Base-by-base conservation (phyloP, 257 asterid genomes). In the Ophiorrhiza pumila region DNA sequence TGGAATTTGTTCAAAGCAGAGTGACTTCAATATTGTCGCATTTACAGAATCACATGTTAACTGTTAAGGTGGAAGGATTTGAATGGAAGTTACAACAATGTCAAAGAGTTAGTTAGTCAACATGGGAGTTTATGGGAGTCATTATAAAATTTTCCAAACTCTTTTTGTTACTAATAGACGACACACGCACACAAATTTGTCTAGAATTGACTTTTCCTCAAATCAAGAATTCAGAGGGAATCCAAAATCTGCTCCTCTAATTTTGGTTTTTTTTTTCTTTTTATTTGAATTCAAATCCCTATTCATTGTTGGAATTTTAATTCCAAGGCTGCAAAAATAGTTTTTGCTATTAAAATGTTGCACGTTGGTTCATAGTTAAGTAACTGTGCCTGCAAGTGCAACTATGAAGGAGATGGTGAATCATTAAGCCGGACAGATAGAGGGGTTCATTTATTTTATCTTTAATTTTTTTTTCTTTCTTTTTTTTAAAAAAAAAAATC, bases 21-120 rank as follows among this genome's bases (percentile, higher is more conserved):
- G 56, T 65, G 55, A 31, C 37, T 39, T 55, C 42, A 23, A 55
- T 25, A n/a, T n/a, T n/a, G 74, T 69, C 74, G 65, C 63, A 53
- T 53, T 25, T 55, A 15, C 65, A 55, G 22, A 37, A 53, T 14
- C 63, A 25, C 65, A 39, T 25, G 74, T 23, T 53, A 69, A 50
- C 73, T n/a, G 63, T 34, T 52, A 37, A 69, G 47, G 27, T 37
- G 37, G 47, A 52, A 35, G 64, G 43, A n/a, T 23, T n/a, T 17
- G 55, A 55, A 23, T 23, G 74, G 74, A 23, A 55, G 74, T 42
- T 53, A 13, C 64, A 69, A 37, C 18, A 23, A 8, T 7, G 65
- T 29, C 23, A 5, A 70, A 70, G 9, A n/a, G 62, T 55, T 70
- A 20, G 55, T 55, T 22, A 49, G 72, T 32, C 72, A 68, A 32